phyloP scores from a whole-genome alignment of 2,329 filamentous ascomycete species.

The Rugonectria rugulosa region DNA sequence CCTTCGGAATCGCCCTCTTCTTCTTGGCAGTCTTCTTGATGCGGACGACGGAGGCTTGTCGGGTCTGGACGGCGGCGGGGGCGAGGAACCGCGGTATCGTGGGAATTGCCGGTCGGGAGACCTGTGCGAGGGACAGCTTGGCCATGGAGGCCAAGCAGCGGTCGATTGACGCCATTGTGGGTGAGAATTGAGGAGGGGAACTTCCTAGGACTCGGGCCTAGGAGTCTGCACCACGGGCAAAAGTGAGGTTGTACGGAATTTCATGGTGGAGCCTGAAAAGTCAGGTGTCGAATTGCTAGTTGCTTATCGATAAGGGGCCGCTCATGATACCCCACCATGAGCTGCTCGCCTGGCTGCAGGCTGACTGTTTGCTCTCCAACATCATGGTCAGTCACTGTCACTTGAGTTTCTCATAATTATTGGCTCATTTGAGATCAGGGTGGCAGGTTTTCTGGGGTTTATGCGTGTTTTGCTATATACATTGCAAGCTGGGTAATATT shows the following conservation, averaged over 20 bases:
- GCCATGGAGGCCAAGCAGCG: conserved; percentile 64
- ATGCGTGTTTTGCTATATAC: background rate
- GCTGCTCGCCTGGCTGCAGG: no score
- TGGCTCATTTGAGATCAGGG: no score
- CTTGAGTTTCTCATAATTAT: no score
- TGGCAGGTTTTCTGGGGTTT: no score
- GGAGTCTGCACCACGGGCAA: conserved; percentile 30
- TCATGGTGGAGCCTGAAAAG: conserved; percentile 27
- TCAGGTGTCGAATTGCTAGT: conserved; percentile 25
- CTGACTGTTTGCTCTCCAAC: no score
- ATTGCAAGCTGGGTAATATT: background rate
- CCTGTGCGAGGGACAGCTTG: conserved; percentile 54
- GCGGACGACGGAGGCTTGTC: conserved; percentile 49
- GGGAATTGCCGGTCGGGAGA: conserved; percentile 50
- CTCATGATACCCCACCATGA: no score
- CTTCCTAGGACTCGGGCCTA: conserved; percentile 32
- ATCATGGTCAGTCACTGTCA: no score
- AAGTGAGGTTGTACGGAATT: conserved; percentile 32
- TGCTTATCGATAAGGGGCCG: conserved; percentile 36
- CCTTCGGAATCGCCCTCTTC: conserved; percentile 69
- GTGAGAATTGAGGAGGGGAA: conserved; percentile 33
- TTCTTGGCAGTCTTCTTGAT: conserved; percentile 62
- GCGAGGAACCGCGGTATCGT: conserved; percentile 59
- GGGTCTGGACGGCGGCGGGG: conserved; percentile 55
- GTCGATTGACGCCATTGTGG: conserved; percentile 59